A percentile compares a stretch with the other conserved stretches of the same genome.
Conservation (phyloP, 352 stramenopile genomes). For the Lagenidium giganteum region DNA sequence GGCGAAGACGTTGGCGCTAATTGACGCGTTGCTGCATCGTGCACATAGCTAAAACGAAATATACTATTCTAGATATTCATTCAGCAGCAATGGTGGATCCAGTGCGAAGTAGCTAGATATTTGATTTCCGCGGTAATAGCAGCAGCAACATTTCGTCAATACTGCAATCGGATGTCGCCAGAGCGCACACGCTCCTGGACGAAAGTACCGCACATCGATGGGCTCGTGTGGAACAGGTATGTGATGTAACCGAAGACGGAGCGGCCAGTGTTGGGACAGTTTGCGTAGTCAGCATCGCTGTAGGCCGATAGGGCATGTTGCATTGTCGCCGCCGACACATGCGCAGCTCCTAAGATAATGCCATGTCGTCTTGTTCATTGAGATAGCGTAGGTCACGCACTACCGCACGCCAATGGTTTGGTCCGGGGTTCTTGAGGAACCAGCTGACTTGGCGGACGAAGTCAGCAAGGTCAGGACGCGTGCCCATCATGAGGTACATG, state of each 20-base stretch:
- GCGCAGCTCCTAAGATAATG: not conserved
- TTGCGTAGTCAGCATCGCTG: not conserved
- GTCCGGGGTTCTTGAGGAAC: conserved; percentile 3
- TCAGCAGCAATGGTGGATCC: conserved; percentile 2
- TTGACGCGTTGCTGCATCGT: not conserved
- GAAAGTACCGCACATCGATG: too few species aligned
- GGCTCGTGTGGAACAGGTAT: conserved; percentile 2
- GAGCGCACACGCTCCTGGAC: too few species aligned
- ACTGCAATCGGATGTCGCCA: too few species aligned
- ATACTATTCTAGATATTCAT: conserved; percentile 5
- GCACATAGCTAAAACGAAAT: not conserved
- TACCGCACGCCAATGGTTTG: conserved; percentile 4
- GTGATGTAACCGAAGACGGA: conserved; percentile 4
- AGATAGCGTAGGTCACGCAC: conserved; percentile 7
- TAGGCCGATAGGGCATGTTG: not conserved
- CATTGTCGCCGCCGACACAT: not conserved
- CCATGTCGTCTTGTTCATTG: not conserved
- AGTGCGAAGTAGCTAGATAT: conserved; percentile 11
- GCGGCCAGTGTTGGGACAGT: not conserved
- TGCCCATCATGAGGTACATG: conserved; percentile 19
- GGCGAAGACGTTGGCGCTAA: conserved; percentile 1
- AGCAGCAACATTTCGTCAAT: conserved; percentile 9
- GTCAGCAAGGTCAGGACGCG: conserved; percentile 6
- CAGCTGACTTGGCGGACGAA: conserved; percentile 6
- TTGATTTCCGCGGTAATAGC: conserved; percentile 7